A percentile compares a stretch with the other conserved stretches of the same genome.
Evolutionary conservation across 2,329 filamentous ascomycete genomes (phyloP).

Genomic region (Penicillium psychrosexuale): DNA sequence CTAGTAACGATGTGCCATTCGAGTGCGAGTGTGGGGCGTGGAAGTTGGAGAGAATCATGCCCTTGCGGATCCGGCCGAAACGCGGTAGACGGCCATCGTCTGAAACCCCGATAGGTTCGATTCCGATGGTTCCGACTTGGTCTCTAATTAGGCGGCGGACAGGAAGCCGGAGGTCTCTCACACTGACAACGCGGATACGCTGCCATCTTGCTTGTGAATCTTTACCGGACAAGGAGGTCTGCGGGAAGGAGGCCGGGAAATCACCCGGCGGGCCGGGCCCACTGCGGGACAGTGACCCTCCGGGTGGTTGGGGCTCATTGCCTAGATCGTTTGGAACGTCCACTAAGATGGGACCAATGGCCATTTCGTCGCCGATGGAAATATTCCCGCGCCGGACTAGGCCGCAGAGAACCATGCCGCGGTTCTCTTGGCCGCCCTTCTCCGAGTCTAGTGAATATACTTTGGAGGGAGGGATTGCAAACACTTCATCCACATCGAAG

Average conservation of each 20-base stretch:
- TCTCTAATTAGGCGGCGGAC: slow-evolving; percentile 72
- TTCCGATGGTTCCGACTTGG: slow-evolving; percentile 85
- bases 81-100: slow-evolving; percentile 24
- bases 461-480: slow-evolving; percentile 67
- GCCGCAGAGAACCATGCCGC: slow-evolving; percentile 76
- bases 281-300: slow-evolving; percentile 27
- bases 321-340: slow-evolving; percentile 53
- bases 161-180: slow-evolving; percentile 81
- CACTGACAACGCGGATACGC: slow-evolving; percentile 73
- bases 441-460: slow-evolving; percentile 45
- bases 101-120: slow-evolving; percentile 48
- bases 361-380: slow-evolving; percentile 71
- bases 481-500: slow-evolving; percentile 90
- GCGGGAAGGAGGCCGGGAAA: slow-evolving; percentile 33
- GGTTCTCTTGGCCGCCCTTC: slow-evolving; percentile 44
- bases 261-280: slow-evolving; percentile 33
- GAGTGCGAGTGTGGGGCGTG: slow-evolving; percentile 52
- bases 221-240: slow-evolving; percentile 33
- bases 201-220: slow-evolving; percentile 71
- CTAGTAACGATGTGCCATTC: slow-evolving; percentile 14
- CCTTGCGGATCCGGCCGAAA: slow-evolving; percentile 60
- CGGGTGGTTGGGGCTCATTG: slow-evolving; percentile 28
- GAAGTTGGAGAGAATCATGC: slow-evolving; percentile 73
- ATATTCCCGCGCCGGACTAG: slow-evolving; percentile 76
- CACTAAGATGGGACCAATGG: slow-evolving; percentile 69